Evolutionary conservation across 441 rosid species (phyloP).

Genomic region (Aleurites moluccanus): DNA sequence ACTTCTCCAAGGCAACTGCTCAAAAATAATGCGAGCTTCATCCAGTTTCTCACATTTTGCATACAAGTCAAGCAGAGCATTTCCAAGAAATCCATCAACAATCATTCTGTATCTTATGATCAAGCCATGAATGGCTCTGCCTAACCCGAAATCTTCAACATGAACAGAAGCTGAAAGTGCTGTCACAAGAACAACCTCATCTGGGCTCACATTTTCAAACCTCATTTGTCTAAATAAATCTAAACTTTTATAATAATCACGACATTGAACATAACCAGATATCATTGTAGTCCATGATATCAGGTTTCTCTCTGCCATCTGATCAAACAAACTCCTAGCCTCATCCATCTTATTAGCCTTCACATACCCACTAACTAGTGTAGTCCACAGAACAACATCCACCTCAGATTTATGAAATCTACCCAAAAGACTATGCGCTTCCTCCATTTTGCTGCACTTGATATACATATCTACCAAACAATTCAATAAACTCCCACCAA

Average conservation of each 20-base stretch:
- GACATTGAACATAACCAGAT: slow-evolving; percentile 26
- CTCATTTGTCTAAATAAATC: slow-evolving; percentile 24
- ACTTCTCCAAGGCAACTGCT: slow-evolving; percentile 26
- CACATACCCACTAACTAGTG: slow-evolving; percentile 18
- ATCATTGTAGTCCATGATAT: slow-evolving; percentile 24
- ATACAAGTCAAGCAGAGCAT: slow-evolving; percentile 27
- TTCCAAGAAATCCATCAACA: slow-evolving; percentile 33
- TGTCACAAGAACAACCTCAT: slow-evolving; percentile 28
- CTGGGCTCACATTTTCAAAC: slow-evolving; percentile 26
- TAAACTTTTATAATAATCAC: slow-evolving; percentile 7
- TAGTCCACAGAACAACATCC: slow-evolving; percentile 21
- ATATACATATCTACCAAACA: slow-evolving; percentile 25
- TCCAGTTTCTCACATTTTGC: slow-evolving; percentile 15
- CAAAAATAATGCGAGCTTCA: slow-evolving; percentile 20
- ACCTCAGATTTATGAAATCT: neutral
- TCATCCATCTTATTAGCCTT: slow-evolving; percentile 20
- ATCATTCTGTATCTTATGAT: slow-evolving; percentile 29
- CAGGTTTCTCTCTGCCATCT: slow-evolving; percentile 16
- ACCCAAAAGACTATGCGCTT: slow-evolving; percentile 6
- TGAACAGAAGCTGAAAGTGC: slow-evolving; percentile 27
- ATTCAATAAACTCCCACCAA: slow-evolving; percentile 14
- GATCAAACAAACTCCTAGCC: slow-evolving; percentile 21
- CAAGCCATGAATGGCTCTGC: slow-evolving; percentile 49
- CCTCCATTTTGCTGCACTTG: slow-evolving; percentile 32
- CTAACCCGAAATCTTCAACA: slow-evolving; percentile 30